These are phyloP conservation scores for Trichosporon asahii DNA, from an alignment of 1,284 basidiomycete species.

Conservation along the genomic window DNA sequence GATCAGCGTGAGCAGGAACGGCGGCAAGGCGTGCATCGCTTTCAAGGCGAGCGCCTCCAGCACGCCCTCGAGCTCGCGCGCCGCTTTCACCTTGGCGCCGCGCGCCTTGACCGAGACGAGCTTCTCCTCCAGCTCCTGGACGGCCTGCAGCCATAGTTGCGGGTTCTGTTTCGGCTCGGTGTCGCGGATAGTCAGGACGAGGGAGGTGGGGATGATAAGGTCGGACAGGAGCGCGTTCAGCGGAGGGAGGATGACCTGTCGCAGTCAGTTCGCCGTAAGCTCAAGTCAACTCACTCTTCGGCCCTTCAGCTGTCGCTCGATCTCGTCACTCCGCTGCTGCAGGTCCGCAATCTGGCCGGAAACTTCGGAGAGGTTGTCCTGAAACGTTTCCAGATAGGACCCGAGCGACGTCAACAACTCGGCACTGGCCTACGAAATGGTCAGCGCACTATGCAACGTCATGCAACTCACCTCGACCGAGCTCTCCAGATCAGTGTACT, in stretches of 20 bases:
- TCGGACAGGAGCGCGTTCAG: constrained; percentile 75
- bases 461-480: constrained; percentile 36
- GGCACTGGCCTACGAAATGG: constrained; percentile 38
- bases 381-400: constrained; percentile 88
- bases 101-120: constrained; percentile 67
- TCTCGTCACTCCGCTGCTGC: constrained; percentile 81
- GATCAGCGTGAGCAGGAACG: constrained; percentile 77
- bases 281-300: constrained; percentile 61
- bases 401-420: constrained; percentile 78
- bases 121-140: constrained; percentile 73
- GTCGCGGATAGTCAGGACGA: constrained; percentile 78
- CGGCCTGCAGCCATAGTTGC: constrained; percentile 76
- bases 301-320: constrained; percentile 78
- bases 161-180: constrained; percentile 62
- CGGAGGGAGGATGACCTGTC: constrained; percentile 79
- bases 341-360: constrained; percentile 93
- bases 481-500: constrained; percentile 42
- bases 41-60: constrained; percentile 80
- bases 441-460: neutral
- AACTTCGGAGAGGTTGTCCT: constrained; percentile 85
- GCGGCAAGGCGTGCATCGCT: constrained; percentile 80
- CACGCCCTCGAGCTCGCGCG: constrained; percentile 74
- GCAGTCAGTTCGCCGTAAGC: neutral
- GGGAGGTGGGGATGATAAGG: constrained; percentile 74
- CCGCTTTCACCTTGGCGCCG: constrained; percentile 67